phyloP scores from a whole-genome alignment of 2,329 filamentous ascomycete genomes.

The Curvularia sp. region DNA sequence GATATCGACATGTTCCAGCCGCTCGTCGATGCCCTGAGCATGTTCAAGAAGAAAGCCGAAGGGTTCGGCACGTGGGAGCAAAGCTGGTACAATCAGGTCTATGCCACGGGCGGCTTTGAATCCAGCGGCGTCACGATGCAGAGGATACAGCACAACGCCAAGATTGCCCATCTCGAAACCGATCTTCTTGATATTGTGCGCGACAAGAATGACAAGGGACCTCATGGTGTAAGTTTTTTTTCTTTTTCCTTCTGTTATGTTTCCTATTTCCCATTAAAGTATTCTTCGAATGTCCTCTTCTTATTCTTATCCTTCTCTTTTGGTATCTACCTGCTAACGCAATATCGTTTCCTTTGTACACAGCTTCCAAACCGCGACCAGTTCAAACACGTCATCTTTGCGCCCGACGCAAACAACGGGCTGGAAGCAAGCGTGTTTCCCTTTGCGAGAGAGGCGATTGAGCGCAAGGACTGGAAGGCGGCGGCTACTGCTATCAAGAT shows the following conservation, averaged over 20 bases:
- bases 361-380: constrained; percentile 81
- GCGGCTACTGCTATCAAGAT: constrained; percentile 74
- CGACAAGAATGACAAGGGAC: constrained; percentile 52
- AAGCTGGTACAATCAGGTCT: constrained; percentile 76
- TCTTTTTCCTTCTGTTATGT: neutral
- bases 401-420: constrained; percentile 78
- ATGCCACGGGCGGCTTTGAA: constrained; percentile 78
- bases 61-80: constrained; percentile 79
- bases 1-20: constrained; percentile 62
- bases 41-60: constrained; percentile 66
- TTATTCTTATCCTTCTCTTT: neutral
- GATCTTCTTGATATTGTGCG: constrained; percentile 77
- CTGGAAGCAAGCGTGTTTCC: constrained; percentile 75
- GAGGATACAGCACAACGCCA: constrained; percentile 78
- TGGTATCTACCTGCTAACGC: too few species aligned
- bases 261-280: neutral
- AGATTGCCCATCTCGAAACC: constrained; percentile 82
- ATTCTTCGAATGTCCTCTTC: neutral
- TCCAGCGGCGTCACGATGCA: constrained; percentile 69
- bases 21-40: constrained; percentile 68
- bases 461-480: constrained; percentile 71
- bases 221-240: constrained; percentile 68
- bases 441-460: constrained; percentile 81
- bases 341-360: too few species aligned
- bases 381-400: constrained; percentile 92